A percentile compares a stretch with the other conserved stretches of the same genome.
These are phyloP conservation scores for Pseudopediastrum boryanum DNA, from an alignment of 139 green algal species.

Conservation along the genomic window DNA sequence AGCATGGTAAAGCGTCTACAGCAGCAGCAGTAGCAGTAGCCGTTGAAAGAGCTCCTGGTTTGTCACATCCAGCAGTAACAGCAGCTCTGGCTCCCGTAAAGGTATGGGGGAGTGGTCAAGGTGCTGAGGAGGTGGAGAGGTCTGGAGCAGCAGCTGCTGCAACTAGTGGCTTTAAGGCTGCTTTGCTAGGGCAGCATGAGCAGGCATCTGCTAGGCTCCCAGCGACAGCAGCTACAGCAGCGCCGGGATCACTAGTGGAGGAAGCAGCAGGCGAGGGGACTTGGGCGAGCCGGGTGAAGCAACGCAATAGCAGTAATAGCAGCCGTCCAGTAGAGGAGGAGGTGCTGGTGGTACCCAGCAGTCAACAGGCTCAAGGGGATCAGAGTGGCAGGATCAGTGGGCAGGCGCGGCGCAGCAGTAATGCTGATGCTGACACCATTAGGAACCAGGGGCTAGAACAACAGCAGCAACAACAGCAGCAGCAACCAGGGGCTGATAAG, in stretches of 20 bases:
- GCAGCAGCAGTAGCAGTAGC: neutral
- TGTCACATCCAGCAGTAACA: neutral
- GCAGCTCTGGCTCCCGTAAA: neutral
- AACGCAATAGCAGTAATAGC: constrained; percentile 5
- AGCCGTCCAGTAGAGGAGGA: neutral
- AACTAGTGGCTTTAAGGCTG: neutral
- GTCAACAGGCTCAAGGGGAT: neutral
- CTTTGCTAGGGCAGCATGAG: neutral
- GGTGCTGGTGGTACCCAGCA: neutral
- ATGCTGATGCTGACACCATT: neutral
- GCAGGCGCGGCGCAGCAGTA: neutral
- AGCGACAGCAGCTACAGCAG: no score
- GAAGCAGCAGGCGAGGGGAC: neutral
- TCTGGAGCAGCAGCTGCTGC: neutral
- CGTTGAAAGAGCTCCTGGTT: neutral
- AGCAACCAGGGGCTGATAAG: neutral
- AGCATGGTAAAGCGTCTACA: neutral
- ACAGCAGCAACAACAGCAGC: neutral
- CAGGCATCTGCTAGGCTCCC: neutral
- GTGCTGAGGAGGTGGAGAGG: neutral
- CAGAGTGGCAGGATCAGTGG: neutral
- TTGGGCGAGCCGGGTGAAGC: neutral
- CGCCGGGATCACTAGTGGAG: no score
- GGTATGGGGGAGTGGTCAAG: neutral
- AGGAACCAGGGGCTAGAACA: neutral